Conservation (phyloP, 78 protist genomes). For the Monosiga brevicollis region DNA sequence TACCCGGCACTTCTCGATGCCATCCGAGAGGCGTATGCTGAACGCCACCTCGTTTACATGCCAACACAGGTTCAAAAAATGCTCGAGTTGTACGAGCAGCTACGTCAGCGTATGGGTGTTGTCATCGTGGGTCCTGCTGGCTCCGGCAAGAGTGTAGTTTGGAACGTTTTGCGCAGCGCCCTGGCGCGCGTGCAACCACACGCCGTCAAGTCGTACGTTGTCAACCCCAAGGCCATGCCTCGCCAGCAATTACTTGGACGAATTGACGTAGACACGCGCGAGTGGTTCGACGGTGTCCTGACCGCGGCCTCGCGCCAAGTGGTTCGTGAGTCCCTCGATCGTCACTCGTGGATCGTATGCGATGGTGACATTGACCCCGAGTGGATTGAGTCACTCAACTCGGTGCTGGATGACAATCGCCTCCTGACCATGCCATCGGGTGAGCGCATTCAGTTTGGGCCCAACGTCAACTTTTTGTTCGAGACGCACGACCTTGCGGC, state of each 20-base stretch:
- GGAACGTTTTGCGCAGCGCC: constrained; percentile 44
- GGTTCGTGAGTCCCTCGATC: constrained; percentile 41
- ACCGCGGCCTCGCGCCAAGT: constrained; percentile 43
- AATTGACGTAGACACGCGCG: constrained; percentile 77
- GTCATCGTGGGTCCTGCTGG: constrained; percentile 80
- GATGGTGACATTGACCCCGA: constrained; percentile 83
- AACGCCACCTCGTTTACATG: constrained; percentile 9
- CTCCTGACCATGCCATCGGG: constrained; percentile 82
- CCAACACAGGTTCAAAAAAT: constrained; percentile 46
- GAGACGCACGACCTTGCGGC: constrained; percentile 65
- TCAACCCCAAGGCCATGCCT: constrained; percentile 85
- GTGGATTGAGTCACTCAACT: constrained; percentile 81
- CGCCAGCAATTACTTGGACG: constrained; percentile 67
- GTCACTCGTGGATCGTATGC: constrained; percentile 61
- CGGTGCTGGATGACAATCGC: constrained; percentile 79
- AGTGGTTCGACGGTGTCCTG: constrained; percentile 80
- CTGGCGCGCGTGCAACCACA: background rate
- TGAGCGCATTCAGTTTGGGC: constrained; percentile 73
- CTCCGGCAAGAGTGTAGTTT: constrained; percentile 72
- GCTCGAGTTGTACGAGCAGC: constrained; percentile 66
- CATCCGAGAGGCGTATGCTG: constrained; percentile 11
- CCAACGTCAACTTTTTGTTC: constrained; percentile 75
- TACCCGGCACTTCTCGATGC: constrained; percentile 20
- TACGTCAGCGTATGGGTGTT: constrained; percentile 70
- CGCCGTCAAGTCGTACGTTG: constrained; percentile 15